These are phyloP conservation scores for Kwoniella botswanensis DNA, from an alignment of 768 basidiomycete genomes.

Conservation along the genomic window DNA sequence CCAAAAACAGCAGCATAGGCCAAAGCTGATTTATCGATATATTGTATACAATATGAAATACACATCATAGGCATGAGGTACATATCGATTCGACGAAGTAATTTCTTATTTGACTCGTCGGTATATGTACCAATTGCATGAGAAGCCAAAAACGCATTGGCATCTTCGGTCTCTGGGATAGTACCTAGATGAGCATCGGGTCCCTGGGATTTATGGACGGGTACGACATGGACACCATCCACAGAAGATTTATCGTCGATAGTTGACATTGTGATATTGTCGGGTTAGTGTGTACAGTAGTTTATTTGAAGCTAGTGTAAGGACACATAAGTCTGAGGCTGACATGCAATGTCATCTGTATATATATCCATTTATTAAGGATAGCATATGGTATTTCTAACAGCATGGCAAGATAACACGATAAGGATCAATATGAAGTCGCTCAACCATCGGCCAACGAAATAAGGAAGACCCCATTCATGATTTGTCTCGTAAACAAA, in stretches of 20 bases:
- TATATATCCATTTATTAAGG: too few relatives aligned
- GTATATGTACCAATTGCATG: slow-evolving; percentile 10
- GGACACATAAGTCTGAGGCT: too few relatives aligned
- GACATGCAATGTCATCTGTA: too few relatives aligned
- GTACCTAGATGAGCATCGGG: neutral
- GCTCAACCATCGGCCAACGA: neutral
- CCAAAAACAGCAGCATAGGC: slow-evolving; percentile 17
- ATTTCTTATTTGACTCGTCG: slow-evolving; percentile 14
- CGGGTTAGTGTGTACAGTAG: neutral
- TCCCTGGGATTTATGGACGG: neutral
- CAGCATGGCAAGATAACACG: too few relatives aligned
- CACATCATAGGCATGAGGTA: slow-evolving; percentile 17
- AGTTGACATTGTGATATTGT: neutral
- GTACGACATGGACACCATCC: neutral
- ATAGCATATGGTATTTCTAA: too few relatives aligned
- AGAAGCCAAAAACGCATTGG: slow-evolving; percentile 4
- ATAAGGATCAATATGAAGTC: too few relatives aligned
- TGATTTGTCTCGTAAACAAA: neutral
- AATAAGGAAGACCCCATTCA: neutral
- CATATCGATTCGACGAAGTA: slow-evolving; percentile 16
- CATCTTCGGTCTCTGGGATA: slow-evolving; percentile 10
- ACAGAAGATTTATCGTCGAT: slow-evolving; percentile 8
- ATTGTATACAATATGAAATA: slow-evolving; percentile 19
- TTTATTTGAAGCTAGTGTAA: neutral
- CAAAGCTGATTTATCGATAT: slow-evolving; percentile 14